Percentiles rank a stretch among this genome's conserved stretches.
These are phyloP conservation scores for Gigaspora rosea DNA, from an alignment of 192 early-diverging fungal genomes.

Conservation along the genomic window DNA sequence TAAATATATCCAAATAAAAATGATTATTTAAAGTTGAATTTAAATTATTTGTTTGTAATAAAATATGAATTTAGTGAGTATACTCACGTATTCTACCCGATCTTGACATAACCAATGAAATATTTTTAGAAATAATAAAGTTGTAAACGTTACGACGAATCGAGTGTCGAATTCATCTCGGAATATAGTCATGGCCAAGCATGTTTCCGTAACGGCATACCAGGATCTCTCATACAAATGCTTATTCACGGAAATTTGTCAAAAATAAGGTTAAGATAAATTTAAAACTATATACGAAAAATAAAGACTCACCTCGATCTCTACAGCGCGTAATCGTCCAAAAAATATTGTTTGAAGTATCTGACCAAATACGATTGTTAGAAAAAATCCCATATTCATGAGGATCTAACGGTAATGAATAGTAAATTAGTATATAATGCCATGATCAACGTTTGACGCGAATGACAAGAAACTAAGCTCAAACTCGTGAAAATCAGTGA, in stretches of 20 bases:
- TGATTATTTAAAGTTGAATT: not conserved
- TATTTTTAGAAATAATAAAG: conserved; percentile 90
- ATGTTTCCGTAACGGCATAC: conserved; percentile 97
- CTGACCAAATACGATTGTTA: conserved; percentile 80
- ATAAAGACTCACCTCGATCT: conserved; percentile 75
- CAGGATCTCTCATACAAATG: conserved; percentile 97
- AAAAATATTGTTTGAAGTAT: conserved; percentile 83
- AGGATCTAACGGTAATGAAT: conserved; percentile 55
- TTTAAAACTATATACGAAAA: conserved; percentile 4
- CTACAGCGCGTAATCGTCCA: conserved; percentile 86
- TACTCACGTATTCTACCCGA: conserved; percentile 80
- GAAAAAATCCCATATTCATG: conserved; percentile 76
- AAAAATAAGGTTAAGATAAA: conserved; percentile 10
- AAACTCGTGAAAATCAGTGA: too few relatives aligned
- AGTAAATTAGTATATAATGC: too few relatives aligned
- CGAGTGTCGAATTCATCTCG: conserved; percentile 90
- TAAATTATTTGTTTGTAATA: not conserved
- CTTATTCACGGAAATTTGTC: conserved; percentile 40
- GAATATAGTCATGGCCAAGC: conserved; percentile 94
- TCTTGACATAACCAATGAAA: conserved; percentile 97
- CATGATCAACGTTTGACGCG: too few relatives aligned
- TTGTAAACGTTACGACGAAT: conserved; percentile 81
- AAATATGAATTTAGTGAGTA: not conserved
- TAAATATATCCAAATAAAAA: not conserved
- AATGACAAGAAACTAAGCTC: not conserved